phyloP scores from a whole-genome alignment of 2,329 filamentous ascomycete species.

The Neofusicoccum ribis region DNA sequence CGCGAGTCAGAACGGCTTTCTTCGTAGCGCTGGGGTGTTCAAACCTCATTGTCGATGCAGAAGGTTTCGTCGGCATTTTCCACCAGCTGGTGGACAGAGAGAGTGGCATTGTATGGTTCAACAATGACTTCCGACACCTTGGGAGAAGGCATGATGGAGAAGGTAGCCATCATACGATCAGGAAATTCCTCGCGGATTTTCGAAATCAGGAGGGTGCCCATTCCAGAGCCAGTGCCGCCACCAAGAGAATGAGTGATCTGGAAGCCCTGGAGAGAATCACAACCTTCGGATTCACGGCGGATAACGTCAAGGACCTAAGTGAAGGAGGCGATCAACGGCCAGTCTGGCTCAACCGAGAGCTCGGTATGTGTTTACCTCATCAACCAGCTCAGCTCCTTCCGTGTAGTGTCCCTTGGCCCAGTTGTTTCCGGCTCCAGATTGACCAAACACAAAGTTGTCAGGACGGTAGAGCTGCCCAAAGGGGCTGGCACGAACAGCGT shows the following conservation, averaged over 20 bases:
- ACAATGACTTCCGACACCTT: slow-evolving; percentile 99
- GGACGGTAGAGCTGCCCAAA: slow-evolving; percentile 99
- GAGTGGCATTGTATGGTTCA: slow-evolving; percentile 99
- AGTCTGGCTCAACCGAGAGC: too few relatives aligned
- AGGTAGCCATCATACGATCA: slow-evolving; percentile 99
- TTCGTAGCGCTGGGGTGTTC: slow-evolving; percentile 20
- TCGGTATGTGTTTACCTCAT: slow-evolving; percentile 43
- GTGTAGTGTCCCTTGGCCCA: slow-evolving; percentile 99
- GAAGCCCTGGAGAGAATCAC: slow-evolving; percentile 99
- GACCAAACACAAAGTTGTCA: slow-evolving; percentile 99
- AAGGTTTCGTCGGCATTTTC: slow-evolving; percentile 99
- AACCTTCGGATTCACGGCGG: slow-evolving; percentile 96
- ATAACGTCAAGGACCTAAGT: slow-evolving; percentile 91
- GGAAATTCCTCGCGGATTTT: slow-evolving; percentile 99
- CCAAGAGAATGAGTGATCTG: slow-evolving; percentile 99
- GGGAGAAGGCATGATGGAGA: slow-evolving; percentile 97
- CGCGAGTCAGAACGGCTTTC: slow-evolving; percentile 23
- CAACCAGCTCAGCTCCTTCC: slow-evolving; percentile 97
- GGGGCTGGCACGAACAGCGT: slow-evolving; percentile 95
- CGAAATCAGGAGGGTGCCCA: slow-evolving; percentile 99
- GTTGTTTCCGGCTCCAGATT: slow-evolving; percentile 99
- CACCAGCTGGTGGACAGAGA: slow-evolving; percentile 97
- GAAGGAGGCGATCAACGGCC: too few relatives aligned
- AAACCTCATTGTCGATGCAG: slow-evolving; percentile 98
- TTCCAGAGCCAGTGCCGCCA: slow-evolving; percentile 99